These are phyloP conservation scores for Croton laevigatus DNA, from an alignment of 441 rosid species.

Conservation along the genomic window DNA sequence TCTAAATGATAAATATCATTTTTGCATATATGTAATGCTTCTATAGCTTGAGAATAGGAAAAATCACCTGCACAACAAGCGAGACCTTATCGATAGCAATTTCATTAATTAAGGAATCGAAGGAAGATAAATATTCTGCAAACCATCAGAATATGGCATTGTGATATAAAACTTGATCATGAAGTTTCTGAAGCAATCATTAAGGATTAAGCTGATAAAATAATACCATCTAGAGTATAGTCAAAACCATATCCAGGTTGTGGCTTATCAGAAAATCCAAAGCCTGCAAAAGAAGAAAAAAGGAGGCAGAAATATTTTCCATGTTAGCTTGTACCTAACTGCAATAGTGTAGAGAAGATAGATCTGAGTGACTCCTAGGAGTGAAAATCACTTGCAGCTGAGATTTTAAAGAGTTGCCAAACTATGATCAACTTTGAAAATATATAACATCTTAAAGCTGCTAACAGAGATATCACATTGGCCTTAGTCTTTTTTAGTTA, in stretches of 20 bases:
- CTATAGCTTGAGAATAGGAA: conserved; percentile 4
- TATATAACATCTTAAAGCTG: not conserved
- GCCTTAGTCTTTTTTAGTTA: no score
- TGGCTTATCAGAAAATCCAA: conserved; percentile 94
- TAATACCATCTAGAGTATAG: conserved; percentile 72
- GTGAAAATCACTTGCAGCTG: not conserved
- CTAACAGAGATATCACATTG: not conserved
- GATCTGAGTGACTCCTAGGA: not conserved
- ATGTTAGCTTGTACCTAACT: conserved; percentile 3
- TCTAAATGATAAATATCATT: conserved; percentile 2
- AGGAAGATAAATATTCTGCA: conserved; percentile 71
- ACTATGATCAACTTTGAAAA: not conserved
- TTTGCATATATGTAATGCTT: not conserved
- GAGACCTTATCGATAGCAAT: conserved; percentile 52
- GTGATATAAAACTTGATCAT: not conserved
- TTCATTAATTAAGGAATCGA: conserved; percentile 65
- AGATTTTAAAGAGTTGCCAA: not conserved
- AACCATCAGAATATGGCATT: conserved; percentile 9
- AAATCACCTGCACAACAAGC: conserved; percentile 75
- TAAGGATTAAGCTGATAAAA: conserved; percentile 13
- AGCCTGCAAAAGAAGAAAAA: conserved; percentile 46
- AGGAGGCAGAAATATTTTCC: not conserved
- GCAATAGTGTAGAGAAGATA: conserved; percentile 9
- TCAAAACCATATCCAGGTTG: conserved; percentile 89
- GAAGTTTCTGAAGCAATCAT: not conserved